Base-by-base conservation (phyloP, 2,329 filamentous ascomycete species). In the Trichothecium sympodiale region DNA sequence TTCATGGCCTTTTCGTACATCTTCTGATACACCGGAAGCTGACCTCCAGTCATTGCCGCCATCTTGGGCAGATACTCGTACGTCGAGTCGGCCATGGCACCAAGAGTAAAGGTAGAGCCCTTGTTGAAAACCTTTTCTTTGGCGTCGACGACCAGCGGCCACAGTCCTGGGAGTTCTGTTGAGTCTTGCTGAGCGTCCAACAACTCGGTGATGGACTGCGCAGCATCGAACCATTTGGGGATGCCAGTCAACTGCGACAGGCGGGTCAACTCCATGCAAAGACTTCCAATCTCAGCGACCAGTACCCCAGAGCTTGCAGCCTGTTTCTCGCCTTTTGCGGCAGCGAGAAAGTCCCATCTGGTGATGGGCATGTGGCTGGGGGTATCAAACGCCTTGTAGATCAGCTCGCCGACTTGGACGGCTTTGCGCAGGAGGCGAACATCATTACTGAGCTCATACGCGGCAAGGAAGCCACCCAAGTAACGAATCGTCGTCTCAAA, bases 231-330 rank as follows among this genome's bases (percentile, higher is more conserved):
- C 57, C 82, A 87, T 49, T 78, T 83, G 28, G 69, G 56, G 41
- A 85, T 67, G 28, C 71, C 71, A 0, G 82, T 83, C 31, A 86
- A 57, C 51, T 85, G 78, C 13, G 77, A 74, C 32, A 87, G 62
- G 8, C 81, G 65, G 4, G 78, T 83, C 49, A 87, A 85, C 50
- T 88, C 83, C 48, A 89, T 56, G 8, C 75, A 77, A 31, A 88
- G 60, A 2, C 80, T 83, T n/a, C 79, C 80, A 1, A 61, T 56
- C 4, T 61, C 60, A 1, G 67, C 67, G 15, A n/a, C 60, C 59
- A 1, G 60, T 50, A 33, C 65, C 66, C n/a, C 64, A 67, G 3
- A 66, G 50, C 74, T 69, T 1, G 62, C 59, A 1, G 67, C 59
- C 40, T 74, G 49, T 60, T 66, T 25, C 46, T 29, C 35, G 52